Evolutionary conservation across 2,329 filamentous ascomycete species (phyloP), one percentile per base, ranked within the genome.

Genomic region (Herpomyces periplanetae): DNA sequence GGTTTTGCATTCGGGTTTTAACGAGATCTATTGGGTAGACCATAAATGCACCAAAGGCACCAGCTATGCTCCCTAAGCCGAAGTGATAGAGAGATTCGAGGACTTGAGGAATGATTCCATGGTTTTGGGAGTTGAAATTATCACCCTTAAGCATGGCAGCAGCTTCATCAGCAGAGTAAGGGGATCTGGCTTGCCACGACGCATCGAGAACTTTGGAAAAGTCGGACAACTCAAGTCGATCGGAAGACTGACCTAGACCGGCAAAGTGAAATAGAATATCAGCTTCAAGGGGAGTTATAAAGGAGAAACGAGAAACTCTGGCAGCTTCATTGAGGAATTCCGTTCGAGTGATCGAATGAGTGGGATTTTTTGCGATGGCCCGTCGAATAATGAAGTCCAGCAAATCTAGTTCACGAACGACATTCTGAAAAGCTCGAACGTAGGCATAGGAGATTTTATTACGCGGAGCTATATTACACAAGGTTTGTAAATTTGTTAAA

Each of bases 251-350:
- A 34, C 88, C 69, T 21, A 91, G 49, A 25, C 73, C 68, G 24
- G 80, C 80, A 38, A 96, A 96, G 43, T 91, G 80, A 49, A 96
- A 96, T 15, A 96, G 54, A 26, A 96, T 87, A 34, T 96, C 80
- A 15, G 75, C 73, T 41, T 96, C 80, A 71, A 91, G 88, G 6
- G 80, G 80, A 0, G 80, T 91, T 41, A 91, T 88, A 13, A 84
- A 54, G 6, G 73, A 84, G 46, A 88, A 96, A 26, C 80, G 61
- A 10, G 75, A 85, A 32, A 80, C 59, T 27, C 61, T 61, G 17
- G 75, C 62, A 5, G 80, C 75, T 44, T 88, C 73, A 38, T 87
- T 75, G 26, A 91, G 44, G 42, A 96, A 96, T 33, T 91, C 80
- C 16, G 69, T 53, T 20, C 71, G 57, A 3, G 75, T 88, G 34